phyloP scores from a whole-genome alignment of 805 yeast genomes.

The Metschnikowia corniflorae region DNA sequence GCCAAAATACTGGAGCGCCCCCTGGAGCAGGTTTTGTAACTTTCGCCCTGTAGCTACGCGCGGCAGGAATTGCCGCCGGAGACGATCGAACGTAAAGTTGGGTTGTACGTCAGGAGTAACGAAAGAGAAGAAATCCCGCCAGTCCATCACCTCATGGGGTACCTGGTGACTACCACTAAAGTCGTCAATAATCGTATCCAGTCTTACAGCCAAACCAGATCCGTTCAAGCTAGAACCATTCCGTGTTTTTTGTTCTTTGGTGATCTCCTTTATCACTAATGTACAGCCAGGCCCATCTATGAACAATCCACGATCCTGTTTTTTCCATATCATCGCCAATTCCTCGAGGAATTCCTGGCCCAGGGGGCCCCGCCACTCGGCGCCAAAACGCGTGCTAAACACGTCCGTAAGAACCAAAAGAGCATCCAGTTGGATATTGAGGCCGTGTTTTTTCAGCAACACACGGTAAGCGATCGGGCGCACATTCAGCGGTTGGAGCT shows the following conservation, averaged over 20 bases:
- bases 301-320: constrained; percentile 82
- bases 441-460: constrained; percentile 86
- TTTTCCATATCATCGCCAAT: constrained; percentile 80
- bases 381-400: constrained; percentile 74
- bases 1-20: constrained; percentile 40
- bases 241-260: constrained; percentile 15
- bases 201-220: constrained; percentile 14
- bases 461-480: constrained; percentile 91
- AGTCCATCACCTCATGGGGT: constrained; percentile 40
- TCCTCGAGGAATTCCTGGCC: constrained; percentile 69
- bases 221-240: background rate
- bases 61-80: constrained; percentile 54
- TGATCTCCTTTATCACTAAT: constrained; percentile 58
- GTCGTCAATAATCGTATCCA: constrained; percentile 21
- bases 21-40: constrained; percentile 12
- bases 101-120: constrained; percentile 67
- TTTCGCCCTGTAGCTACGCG: constrained; percentile 14
- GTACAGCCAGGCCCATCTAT: constrained; percentile 70
- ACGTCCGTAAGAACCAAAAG: constrained; percentile 67
- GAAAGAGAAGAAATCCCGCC: constrained; percentile 71
- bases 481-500: constrained; percentile 73
- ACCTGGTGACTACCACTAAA: constrained; percentile 2
- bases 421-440: constrained; percentile 85
- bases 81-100: constrained; percentile 55
- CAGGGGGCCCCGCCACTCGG: constrained; percentile 74